Percentiles rank a stretch among this genome's conserved stretches.
phyloP scores from a whole-genome alignment of 2,329 filamentous ascomycete genomes.

The Eutypa lata region DNA sequence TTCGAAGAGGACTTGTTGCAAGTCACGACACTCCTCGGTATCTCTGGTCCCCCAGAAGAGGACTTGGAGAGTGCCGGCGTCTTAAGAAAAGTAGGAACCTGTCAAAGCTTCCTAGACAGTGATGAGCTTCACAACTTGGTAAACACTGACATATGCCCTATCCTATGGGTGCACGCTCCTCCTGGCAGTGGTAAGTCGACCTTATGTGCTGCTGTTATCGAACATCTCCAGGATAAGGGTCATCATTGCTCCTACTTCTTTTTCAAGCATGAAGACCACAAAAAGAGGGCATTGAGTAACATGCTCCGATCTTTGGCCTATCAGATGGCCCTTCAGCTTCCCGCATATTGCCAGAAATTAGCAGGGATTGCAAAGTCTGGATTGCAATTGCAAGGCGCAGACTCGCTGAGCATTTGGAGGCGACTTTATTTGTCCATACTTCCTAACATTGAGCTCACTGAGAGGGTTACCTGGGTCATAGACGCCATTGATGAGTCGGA shows the following conservation, averaged over 20 bases:
- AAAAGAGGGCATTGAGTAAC: constrained; percentile 7
- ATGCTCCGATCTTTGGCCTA: constrained; percentile 11
- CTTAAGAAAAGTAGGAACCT: constrained; percentile 8
- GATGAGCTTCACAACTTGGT: constrained; percentile 5
- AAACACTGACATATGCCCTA: not conserved
- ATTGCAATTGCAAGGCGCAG: not conserved
- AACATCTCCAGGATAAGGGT: constrained; percentile 2
- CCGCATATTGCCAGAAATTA: not conserved
- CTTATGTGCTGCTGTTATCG: constrained; percentile 10
- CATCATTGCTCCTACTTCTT: constrained; percentile 10
- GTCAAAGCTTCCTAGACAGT: constrained; percentile 3
- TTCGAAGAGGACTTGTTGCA: not conserved
- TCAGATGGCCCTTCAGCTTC: constrained; percentile 7
- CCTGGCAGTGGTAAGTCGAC: constrained; percentile 14
- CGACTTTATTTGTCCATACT: not conserved
- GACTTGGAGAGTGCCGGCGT: constrained; percentile 4
- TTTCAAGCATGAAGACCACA: constrained; percentile 8
- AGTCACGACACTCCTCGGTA: not conserved
- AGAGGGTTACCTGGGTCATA: constrained; percentile 4
- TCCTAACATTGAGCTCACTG: not conserved
- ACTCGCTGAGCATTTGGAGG: constrained; percentile 2
- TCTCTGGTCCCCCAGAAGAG: constrained; percentile 4
- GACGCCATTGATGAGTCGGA: constrained; percentile 8
- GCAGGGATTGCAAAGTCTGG: constrained; percentile 1
- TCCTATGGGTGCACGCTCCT: constrained; percentile 3